Base-by-base conservation (phyloP, 257 asterid genomes). In the Mitragyna speciosa region DNA sequence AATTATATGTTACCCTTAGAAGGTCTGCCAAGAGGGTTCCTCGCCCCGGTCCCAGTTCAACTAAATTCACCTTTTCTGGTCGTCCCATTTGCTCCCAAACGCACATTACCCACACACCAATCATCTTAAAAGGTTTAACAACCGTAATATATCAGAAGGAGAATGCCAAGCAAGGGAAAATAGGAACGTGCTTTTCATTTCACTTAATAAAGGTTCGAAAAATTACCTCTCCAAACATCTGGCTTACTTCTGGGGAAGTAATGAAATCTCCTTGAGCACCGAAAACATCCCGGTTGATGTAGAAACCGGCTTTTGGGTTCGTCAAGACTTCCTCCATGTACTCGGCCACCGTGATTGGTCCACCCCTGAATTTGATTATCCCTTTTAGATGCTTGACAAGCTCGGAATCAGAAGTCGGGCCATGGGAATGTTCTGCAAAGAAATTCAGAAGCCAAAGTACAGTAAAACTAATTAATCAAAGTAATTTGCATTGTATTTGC, bases 1-100 rank as follows among this genome's bases (percentile, higher is more conserved):
- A 28, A 75, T 52, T 56, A 26, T 59, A 77, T 47, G 86, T 79
- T 95, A 95, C 99, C 54, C 97, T 93, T 59, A 95, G 90, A 88
- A 95, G 97, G 89, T 95, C 99, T 20, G 97, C 98, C 84, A 94
- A 77, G 63, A 95, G 97, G 69, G 98, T 95, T 84, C 99, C 99
- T 88, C 99, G 86, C 69, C 99, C 99, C 14, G 99, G 99, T 86
- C 99, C 99, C 45, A 95, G 94, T 89, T 95, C 99, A 74, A 95
- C 96, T 79, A 95, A 86, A 89, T 90, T 92, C 81, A 95, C 91
- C 78, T 82, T 88, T 28, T 85, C 76, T 0, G 99, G 99, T 80
- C 68, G 89, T 52, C 98, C 99, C 99, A 95, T 93, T 90, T 95
- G 98, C 91, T 95, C 95, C 99, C 99, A 95, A n/a, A 92, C 91